Evolutionary conservation across 805 yeast species (phyloP).

Genomic region (Cyberlindnera mrakii): DNA sequence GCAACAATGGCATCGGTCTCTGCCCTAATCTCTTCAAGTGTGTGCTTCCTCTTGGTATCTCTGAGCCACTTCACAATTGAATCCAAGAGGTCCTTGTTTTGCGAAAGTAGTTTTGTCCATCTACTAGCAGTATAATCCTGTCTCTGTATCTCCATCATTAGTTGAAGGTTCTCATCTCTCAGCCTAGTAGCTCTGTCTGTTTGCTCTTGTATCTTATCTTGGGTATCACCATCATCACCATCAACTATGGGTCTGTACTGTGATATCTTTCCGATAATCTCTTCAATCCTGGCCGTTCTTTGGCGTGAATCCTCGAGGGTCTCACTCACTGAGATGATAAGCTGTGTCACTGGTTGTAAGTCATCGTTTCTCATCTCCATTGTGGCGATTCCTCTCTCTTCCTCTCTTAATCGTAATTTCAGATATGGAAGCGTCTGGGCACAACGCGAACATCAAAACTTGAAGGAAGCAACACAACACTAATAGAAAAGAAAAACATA

Average conservation of each 20-base stretch:
- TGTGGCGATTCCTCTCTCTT: background rate
- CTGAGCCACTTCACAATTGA: constrained; percentile 7
- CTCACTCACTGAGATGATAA: constrained; percentile 8
- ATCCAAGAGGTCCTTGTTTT: constrained; percentile 25
- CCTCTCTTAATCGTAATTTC: background rate
- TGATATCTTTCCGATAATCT: constrained; percentile 6
- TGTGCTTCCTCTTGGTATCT: background rate
- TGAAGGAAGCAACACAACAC: too few species aligned
- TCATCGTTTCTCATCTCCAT: constrained; percentile 17
- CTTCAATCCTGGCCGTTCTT: constrained; percentile 13
- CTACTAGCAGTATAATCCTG: constrained; percentile 25
- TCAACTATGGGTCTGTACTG: too few species aligned
- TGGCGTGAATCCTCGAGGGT: constrained; percentile 11
- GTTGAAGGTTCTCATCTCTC: constrained; percentile 22
- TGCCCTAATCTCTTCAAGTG: background rate
- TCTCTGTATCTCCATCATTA: constrained; percentile 27
- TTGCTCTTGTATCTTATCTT: too few species aligned
- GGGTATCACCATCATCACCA: too few species aligned
- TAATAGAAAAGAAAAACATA: too few species aligned
- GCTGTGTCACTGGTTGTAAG: constrained; percentile 15
- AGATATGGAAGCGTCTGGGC: background rate
- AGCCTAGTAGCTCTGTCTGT: constrained; percentile 1
- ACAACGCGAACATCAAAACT: background rate
- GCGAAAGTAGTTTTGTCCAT: constrained; percentile 23
- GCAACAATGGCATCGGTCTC: background rate